phyloP scores from a whole-genome alignment of 2,329 filamentous ascomycete species.

The Neopestalotiopsis clavispora region DNA sequence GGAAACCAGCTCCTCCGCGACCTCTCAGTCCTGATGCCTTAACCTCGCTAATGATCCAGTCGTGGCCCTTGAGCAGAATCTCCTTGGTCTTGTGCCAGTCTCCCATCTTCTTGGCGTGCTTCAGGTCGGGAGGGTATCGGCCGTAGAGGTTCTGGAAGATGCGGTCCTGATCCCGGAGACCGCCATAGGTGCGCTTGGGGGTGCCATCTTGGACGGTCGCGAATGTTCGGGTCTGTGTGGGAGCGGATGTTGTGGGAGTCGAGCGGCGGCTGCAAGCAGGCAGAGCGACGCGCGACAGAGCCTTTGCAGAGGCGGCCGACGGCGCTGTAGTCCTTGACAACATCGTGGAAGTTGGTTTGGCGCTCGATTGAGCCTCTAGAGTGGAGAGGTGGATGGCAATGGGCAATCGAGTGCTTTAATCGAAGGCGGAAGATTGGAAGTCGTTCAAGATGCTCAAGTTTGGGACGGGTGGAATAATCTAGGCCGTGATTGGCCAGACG shows the following conservation, averaged over 20 bases:
- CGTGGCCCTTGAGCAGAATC: conserved; percentile 94
- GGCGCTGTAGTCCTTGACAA: conserved; percentile 48
- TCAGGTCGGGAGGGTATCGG: conserved; percentile 87
- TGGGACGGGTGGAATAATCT: conserved; percentile 18
- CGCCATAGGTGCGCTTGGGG: conserved; percentile 78
- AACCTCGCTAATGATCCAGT: conserved; percentile 98
- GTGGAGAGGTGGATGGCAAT: conserved; percentile 38
- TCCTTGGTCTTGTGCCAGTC: conserved; percentile 99
- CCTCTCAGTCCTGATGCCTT: conserved; percentile 96
- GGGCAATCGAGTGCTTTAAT: conserved; percentile 23
- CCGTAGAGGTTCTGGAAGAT: conserved; percentile 99
- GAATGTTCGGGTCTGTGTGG: conserved; percentile 69
- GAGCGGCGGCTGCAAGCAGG: conserved; percentile 43
- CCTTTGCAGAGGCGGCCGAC: conserved; percentile 44
- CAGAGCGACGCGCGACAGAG: conserved; percentile 42
- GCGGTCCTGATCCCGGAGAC: conserved; percentile 92
- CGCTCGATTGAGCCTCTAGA: conserved; percentile 42
- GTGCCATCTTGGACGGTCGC: conserved; percentile 79
- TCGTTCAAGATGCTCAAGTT: conserved; percentile 8
- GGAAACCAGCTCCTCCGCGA: conserved; percentile 96
- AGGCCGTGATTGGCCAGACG: conserved; percentile 18
- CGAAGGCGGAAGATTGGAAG: background rate
- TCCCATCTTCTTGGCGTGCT: conserved; percentile 95
- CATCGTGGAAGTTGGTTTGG: conserved; percentile 39
- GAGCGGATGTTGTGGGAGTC: conserved; percentile 46